Base-by-base conservation (phyloP, 1,139 yeast genomes). In the Candida sanyaensis region DNA sequence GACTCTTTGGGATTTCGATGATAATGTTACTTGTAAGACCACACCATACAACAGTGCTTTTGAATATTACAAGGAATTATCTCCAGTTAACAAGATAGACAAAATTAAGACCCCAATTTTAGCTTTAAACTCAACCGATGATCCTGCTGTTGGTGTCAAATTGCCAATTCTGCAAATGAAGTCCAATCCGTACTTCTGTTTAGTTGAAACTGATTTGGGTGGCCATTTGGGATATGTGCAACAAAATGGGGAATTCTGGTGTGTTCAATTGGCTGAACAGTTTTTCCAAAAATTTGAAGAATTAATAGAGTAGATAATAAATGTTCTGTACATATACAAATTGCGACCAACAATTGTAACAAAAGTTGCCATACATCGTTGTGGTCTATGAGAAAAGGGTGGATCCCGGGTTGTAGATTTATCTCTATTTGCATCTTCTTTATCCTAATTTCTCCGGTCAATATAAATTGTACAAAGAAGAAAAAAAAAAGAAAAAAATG, bases 111-210 rank as follows among this genome's bases (percentile, higher is more conserved):
- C 86, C 1, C 97, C 97, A 23, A 69, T 84, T 6, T 66, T 92
- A 45, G 77, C 85, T 21, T 69, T 92, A 42, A 83, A 84, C 60
- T 77, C 97, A 1, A 65, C 75, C 23, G 97, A 92, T 63, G 98
- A 92, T 62, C 97, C 97, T 5, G 83, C 93, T 30, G 84, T 85
- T 27, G 85, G 90, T 12, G 72, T 76, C 6, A 59, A 62, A 43
- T 61, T 71, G 41, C 78, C 78, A 1, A 45, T 54, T 12, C 53
- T 56, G 43, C 64, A 64, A 42, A 61, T 66, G 38, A 48, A 54
- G 34, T 48, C 54, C 13, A 73, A 71, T 50, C 74, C 76, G 6
- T 54, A 70, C 51, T 58, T 71, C 37, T 61, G 65, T n/a, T 51
- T 71, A 54, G 69, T 72, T 10, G 74, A 71, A 54, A 69, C 75